These are phyloP conservation scores for Citrus reticulata DNA, from an alignment of 345 rosid genomes.

Conservation along the genomic window DNA sequence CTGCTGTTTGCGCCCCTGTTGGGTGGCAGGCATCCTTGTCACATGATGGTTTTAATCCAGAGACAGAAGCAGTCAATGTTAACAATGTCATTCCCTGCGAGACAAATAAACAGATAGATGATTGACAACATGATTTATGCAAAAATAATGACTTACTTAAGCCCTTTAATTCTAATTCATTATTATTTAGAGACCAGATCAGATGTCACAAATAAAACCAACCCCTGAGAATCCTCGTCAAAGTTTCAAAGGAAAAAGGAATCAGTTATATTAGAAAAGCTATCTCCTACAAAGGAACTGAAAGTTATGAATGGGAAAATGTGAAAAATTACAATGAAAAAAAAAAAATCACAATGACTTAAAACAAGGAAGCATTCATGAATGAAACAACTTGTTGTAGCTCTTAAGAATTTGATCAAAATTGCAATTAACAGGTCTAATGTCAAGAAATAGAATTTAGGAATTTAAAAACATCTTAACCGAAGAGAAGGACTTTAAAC, in stretches of 20 bases:
- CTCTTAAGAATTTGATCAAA: not conserved
- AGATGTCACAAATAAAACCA: not conserved
- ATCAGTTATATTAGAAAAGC: not conserved
- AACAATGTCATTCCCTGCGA: constrained; percentile 88
- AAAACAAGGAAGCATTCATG: not conserved
- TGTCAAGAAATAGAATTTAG: not conserved
- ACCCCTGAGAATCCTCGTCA: not conserved
- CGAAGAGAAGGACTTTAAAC: not conserved
- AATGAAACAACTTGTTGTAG: not conserved
- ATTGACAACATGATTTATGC: not conserved
- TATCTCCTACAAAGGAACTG: not conserved
- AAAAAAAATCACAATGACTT: not conserved
- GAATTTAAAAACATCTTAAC: not conserved
- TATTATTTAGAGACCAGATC: not conserved
- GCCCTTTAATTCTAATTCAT: not conserved
- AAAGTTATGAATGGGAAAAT: not conserved
- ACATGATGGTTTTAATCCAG: constrained; percentile 74
- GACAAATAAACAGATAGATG: not conserved
- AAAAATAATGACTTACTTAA: not conserved
- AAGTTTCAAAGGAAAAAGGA: not conserved
- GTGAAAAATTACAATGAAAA: not conserved
- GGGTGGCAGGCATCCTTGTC: constrained; percentile 50
- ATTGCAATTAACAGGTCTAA: not conserved
- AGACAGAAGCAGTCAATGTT: constrained; percentile 69
- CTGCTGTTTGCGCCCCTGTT: constrained; percentile 41